Percentiles rank a stretch among this genome's conserved stretches.
Evolutionary conservation across 345 rosid genomes (phyloP).

Genomic region (Cardamine resedifolia): DNA sequence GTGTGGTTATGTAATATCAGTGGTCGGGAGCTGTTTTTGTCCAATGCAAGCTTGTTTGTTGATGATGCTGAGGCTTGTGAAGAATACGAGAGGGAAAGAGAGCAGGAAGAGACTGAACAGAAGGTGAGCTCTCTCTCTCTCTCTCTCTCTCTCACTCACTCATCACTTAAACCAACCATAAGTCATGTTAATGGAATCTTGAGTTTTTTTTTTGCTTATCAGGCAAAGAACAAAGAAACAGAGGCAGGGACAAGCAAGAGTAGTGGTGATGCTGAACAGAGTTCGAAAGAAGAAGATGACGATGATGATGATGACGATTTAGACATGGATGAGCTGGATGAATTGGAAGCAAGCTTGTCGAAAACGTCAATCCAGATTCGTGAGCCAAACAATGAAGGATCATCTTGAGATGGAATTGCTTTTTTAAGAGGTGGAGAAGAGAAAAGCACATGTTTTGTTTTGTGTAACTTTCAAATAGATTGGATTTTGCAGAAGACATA

Average conservation of each 20-base stretch:
- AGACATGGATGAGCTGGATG: conserved; percentile 79
- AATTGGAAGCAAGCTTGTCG: conserved; percentile 79
- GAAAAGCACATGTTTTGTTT: conserved; percentile 35
- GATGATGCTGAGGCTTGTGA: conserved; percentile 96
- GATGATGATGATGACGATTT: conserved; percentile 51
- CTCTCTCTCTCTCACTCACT: background rate
- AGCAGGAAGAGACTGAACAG: conserved; percentile 48
- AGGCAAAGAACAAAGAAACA: conserved; percentile 38
- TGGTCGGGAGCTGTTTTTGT: conserved; percentile 94
- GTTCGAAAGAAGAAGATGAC: conserved; percentile 20
- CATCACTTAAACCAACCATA: background rate
- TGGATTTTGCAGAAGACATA: conserved; percentile 28
- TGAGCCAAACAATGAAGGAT: conserved; percentile 42
- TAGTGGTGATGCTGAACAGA: conserved; percentile 27
- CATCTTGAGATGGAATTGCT: conserved; percentile 29
- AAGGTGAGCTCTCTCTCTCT: conserved; percentile 40
- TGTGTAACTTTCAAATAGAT: conserved; percentile 34
- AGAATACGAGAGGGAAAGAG: conserved; percentile 75
- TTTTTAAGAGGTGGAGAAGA: background rate
- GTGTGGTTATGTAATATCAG: conserved; percentile 45
- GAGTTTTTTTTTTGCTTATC: conserved; percentile 6
- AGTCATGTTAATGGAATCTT: conserved; percentile 25
- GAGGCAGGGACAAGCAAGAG: conserved; percentile 42
- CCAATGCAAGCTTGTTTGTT: conserved; percentile 88
- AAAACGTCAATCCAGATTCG: conserved; percentile 61